Percentiles rank a stretch among this genome's conserved stretches.
These are phyloP conservation scores for Neckera pumila DNA, from an alignment of 225 moss, liverwort and hornwort species.

Conservation along the genomic window DNA sequence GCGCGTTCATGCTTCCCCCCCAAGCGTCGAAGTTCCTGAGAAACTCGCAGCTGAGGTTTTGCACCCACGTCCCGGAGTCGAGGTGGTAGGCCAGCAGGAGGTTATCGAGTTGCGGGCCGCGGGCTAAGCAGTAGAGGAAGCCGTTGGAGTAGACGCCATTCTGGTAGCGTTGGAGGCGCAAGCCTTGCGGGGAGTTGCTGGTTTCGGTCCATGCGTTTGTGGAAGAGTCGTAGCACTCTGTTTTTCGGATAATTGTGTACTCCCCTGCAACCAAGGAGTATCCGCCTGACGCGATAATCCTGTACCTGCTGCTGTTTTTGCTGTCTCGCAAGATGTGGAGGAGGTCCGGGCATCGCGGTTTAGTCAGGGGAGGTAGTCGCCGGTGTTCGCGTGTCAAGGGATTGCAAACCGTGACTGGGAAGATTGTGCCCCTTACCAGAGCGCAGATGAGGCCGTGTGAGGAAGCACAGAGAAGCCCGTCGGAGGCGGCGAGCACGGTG, in stretches of 20 bases:
- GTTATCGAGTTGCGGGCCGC: slow-evolving; percentile 36
- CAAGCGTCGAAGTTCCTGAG: slow-evolving; percentile 19
- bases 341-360: slow-evolving; percentile 32
- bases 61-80: slow-evolving; percentile 22
- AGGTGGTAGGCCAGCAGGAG: slow-evolving; percentile 31
- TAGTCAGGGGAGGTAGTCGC: slow-evolving; percentile 16
- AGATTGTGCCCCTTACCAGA: slow-evolving; percentile 36
- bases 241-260: slow-evolving; percentile 35
- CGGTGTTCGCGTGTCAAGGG: slow-evolving; percentile 25
- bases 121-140: slow-evolving; percentile 37
- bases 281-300: slow-evolving; percentile 28
- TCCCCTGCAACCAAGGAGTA: slow-evolving; percentile 36
- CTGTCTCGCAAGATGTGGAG: slow-evolving; percentile 31
- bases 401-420: slow-evolving; percentile 40
- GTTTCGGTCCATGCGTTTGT: slow-evolving; percentile 27
- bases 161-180: slow-evolving; percentile 37
- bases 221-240: slow-evolving; percentile 34
- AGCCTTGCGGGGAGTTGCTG: slow-evolving; percentile 16
- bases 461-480: slow-evolving; percentile 34
- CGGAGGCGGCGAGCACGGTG: slow-evolving; percentile 35
- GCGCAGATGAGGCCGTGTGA: slow-evolving; percentile 37
- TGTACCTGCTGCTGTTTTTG: slow-evolving; percentile 1
- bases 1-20: slow-evolving; percentile 40
- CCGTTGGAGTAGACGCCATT: slow-evolving; percentile 29
- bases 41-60: slow-evolving; percentile 31